phyloP scores from a whole-genome alignment of 1,284 basidiomycete species.

The Rhodotorula sp. region DNA sequence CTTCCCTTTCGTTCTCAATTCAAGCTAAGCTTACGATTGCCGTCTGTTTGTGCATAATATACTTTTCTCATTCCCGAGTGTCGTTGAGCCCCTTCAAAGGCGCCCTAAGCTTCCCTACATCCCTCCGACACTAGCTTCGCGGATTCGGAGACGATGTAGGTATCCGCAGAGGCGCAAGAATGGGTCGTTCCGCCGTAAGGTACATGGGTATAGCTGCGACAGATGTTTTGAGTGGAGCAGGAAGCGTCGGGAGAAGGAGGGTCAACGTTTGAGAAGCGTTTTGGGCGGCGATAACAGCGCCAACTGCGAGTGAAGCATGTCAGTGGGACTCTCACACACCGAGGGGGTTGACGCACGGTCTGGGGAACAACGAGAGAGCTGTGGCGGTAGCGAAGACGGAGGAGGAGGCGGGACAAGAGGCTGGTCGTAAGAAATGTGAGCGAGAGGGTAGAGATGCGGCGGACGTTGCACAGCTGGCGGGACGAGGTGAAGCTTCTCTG shows the following conservation, averaged over 20 bases:
- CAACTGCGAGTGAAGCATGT: too few relatives aligned
- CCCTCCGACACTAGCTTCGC: too few relatives aligned
- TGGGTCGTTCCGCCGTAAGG: not conserved
- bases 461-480: not conserved
- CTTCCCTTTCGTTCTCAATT: too few relatives aligned
- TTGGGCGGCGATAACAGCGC: not conserved
- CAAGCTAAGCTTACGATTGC: too few relatives aligned
- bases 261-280: not conserved
- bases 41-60: too few relatives aligned
- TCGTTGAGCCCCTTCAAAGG: too few relatives aligned
- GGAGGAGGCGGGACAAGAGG: not conserved
- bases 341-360: not conserved
- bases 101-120: too few relatives aligned
- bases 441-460: not conserved
- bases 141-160: not conserved
- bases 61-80: too few relatives aligned
- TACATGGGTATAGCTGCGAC: not conserved
- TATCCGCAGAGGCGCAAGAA: not conserved
- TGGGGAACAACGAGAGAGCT: not conserved
- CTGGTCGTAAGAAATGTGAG: not conserved
- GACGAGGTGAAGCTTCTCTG: not conserved
- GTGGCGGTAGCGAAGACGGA: not conserved
- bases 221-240: not conserved
- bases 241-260: not conserved
- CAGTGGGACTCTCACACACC: accelerated